These are phyloP conservation scores for Cutaneotrichosporon dermatis DNA, from an alignment of 1,284 basidiomycete genomes.

Conservation along the genomic window DNA sequence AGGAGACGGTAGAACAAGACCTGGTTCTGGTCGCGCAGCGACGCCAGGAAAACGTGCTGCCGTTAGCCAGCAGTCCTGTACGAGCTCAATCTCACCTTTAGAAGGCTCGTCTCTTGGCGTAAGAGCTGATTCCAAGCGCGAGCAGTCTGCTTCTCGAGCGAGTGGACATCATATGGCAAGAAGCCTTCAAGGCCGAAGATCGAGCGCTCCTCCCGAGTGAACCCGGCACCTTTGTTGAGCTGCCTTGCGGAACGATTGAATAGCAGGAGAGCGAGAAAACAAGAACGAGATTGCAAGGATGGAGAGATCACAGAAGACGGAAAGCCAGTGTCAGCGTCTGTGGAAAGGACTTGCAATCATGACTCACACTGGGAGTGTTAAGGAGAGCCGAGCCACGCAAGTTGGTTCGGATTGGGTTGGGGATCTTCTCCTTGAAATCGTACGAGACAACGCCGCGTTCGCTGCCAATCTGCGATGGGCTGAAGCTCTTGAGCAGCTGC, in stretches of 20 bases:
- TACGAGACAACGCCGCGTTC: neutral
- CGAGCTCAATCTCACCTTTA: constrained; percentile 32
- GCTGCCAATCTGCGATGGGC: neutral
- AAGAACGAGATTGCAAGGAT: too few relatives aligned
- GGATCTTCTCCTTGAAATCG: constrained; percentile 28
- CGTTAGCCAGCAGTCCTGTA: neutral
- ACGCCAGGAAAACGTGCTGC: constrained; percentile 11
- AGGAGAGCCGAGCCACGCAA: constrained; percentile 36
- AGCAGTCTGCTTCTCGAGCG: constrained; percentile 64
- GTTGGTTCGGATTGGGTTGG: constrained; percentile 30
- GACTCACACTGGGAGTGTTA: constrained; percentile 39
- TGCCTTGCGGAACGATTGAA: too few relatives aligned
- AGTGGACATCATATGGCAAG: constrained; percentile 68
- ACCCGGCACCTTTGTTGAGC: constrained; percentile 60
- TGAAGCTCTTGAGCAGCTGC: too few relatives aligned
- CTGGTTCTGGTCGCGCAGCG: constrained; percentile 53
- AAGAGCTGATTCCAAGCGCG: constrained; percentile 64
- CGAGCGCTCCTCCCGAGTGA: constrained; percentile 62
- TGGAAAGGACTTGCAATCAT: too few relatives aligned
- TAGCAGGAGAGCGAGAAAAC: too few relatives aligned
- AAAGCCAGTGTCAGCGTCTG: too few relatives aligned
- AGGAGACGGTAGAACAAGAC: constrained; percentile 71
- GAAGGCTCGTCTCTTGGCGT: constrained; percentile 36
- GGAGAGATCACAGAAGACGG: too few relatives aligned
- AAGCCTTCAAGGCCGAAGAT: constrained; percentile 72